phyloP scores from a whole-genome alignment of 768 basidiomycete species.

The Ephemerocybe angulata region DNA sequence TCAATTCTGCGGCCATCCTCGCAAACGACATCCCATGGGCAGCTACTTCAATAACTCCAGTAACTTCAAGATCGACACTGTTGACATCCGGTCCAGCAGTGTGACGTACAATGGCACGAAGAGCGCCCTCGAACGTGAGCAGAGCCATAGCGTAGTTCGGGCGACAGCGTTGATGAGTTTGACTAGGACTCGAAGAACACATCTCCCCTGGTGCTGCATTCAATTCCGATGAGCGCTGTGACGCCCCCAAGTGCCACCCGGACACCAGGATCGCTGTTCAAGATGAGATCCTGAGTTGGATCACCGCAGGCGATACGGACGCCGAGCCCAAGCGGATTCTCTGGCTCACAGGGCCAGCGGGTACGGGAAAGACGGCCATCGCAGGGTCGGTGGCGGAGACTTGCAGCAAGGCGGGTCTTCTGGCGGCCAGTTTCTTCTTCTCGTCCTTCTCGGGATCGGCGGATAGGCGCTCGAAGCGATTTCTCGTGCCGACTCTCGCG shows the following conservation, averaged over 20 bases:
- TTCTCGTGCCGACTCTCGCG: not conserved
- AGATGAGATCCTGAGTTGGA: conserved; percentile 3
- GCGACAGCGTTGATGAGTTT: too few species aligned
- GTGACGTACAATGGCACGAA: too few species aligned
- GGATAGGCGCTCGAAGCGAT: not conserved
- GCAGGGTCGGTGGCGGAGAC: conserved; percentile 4
- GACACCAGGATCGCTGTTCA: not conserved
- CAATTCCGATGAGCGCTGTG: conserved; percentile 7
- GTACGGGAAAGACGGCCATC: conserved; percentile 10
- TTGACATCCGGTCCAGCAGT: too few species aligned
- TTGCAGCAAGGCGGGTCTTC: not conserved
- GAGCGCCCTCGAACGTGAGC: too few species aligned
- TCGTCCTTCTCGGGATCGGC: not conserved
- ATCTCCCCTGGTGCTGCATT: conserved; percentile 2
- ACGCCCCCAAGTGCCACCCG: not conserved
- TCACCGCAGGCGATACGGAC: not conserved
- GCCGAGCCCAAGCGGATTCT: not conserved
- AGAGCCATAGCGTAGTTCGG: too few species aligned
- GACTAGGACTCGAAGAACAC: not conserved
- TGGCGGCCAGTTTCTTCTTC: conserved; percentile 11
- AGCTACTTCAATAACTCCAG: too few species aligned
- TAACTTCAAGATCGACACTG: too few species aligned
- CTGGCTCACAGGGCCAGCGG: conserved; percentile 8
- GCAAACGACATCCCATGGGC: too few species aligned
- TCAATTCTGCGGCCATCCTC: too few species aligned